Evolutionary conservation across 805 yeast genomes (phyloP).

Genomic region (Kazachstania taianensis): DNA sequence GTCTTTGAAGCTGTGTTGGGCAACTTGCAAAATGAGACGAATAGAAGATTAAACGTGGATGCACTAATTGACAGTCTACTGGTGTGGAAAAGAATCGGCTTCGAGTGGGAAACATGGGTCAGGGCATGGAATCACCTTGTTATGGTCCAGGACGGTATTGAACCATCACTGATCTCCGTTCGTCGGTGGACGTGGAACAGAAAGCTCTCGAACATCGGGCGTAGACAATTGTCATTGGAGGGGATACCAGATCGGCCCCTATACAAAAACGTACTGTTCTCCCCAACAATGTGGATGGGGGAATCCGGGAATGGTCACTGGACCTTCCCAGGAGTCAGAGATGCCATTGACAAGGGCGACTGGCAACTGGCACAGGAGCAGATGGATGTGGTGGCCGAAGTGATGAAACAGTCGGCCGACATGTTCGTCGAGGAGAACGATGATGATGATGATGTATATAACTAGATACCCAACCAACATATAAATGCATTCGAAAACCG

Average conservation of each 20-base stretch:
- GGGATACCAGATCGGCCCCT: constrained; percentile 48
- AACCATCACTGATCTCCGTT: constrained; percentile 62
- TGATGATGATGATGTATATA: too few relatives aligned
- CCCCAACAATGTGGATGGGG: constrained; percentile 52
- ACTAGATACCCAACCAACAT: too few relatives aligned
- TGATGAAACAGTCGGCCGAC: constrained; percentile 26
- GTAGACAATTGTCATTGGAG: constrained; percentile 37
- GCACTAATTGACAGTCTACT: constrained; percentile 25
- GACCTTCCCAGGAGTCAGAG: constrained; percentile 70
- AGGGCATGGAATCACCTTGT: constrained; percentile 55
- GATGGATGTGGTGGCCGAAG: constrained; percentile 34
- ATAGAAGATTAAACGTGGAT: constrained; percentile 22
- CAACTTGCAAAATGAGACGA: constrained; percentile 32
- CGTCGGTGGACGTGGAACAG: constrained; percentile 76
- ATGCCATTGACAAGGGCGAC: constrained; percentile 43
- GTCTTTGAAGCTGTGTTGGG: constrained; percentile 35
- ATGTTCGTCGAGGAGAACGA: constrained; percentile 25
- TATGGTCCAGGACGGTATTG: constrained; percentile 43
- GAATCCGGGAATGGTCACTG: constrained; percentile 28
- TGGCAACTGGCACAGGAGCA: constrained; percentile 47
- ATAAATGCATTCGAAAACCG: too few relatives aligned
- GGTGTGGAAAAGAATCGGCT: constrained; percentile 36
- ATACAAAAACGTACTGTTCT: constrained; percentile 57
- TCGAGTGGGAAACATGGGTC: constrained; percentile 44
- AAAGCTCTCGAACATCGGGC: constrained; percentile 47